These are phyloP conservation scores for Paecilomyces dactylethromorphus DNA, from an alignment of 2,329 filamentous ascomycete genomes.

Conservation along the genomic window DNA sequence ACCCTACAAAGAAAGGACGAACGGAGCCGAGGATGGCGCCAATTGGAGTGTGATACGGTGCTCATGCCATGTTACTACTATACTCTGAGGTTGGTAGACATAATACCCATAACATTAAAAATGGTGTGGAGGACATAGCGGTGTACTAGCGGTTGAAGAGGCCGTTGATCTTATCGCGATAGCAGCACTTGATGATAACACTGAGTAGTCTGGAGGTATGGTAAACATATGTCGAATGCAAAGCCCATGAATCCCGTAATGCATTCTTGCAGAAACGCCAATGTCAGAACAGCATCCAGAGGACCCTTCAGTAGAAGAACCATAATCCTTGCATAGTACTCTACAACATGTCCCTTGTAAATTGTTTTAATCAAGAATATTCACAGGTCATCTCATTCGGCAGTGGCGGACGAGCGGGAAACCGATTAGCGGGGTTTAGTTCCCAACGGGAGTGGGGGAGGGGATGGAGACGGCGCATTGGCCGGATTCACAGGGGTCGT, in stretches of 20 bases:
- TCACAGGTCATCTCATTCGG: too few relatives aligned
- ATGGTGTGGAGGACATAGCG: too few relatives aligned
- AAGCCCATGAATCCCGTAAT: not conserved
- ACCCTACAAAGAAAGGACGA: too few relatives aligned
- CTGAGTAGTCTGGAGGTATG: not conserved
- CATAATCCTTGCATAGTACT: not conserved
- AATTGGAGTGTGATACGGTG: too few relatives aligned
- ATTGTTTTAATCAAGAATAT: not conserved
- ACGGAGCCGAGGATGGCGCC: too few relatives aligned
- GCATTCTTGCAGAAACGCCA: not conserved
- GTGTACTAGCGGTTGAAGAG: too few relatives aligned
- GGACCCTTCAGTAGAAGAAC: not conserved
- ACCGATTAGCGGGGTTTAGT: conserved; percentile 49
- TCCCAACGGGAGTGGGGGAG: conserved; percentile 51
- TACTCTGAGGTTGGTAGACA: too few relatives aligned
- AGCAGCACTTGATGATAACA: not conserved
- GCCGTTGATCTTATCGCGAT: not conserved
- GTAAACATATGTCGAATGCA: not conserved
- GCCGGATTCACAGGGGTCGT: conserved; percentile 19
- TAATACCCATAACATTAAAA: too few relatives aligned
- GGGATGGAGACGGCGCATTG: conserved; percentile 25
- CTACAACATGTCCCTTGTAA: not conserved
- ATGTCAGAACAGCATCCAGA: not conserved
- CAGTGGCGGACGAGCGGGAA: not conserved
- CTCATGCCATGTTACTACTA: too few relatives aligned